These are phyloP conservation scores for Brasenia schreberi DNA, from an alignment of 164 flowering plant species.

Conservation along the genomic window DNA sequence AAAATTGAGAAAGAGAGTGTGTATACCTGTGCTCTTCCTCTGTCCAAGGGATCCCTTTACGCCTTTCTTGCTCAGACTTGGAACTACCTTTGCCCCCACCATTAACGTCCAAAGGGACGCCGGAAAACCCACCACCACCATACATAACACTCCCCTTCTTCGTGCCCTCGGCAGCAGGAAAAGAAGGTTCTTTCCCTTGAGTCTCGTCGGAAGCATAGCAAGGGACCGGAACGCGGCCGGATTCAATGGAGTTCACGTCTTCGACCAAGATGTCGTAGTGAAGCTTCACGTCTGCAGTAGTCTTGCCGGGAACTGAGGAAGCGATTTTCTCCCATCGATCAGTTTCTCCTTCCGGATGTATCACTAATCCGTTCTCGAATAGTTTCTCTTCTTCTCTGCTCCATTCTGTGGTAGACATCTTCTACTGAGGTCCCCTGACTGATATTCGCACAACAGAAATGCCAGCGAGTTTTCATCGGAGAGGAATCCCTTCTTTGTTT, in stretches of 20 bases:
- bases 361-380: constrained; percentile 68
- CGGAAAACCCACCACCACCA: constrained; percentile 8
- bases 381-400: constrained; percentile 69
- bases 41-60: constrained; percentile 90
- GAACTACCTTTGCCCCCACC: constrained; percentile 26
- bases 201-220: constrained; percentile 34
- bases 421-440: neutral
- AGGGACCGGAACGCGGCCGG: constrained; percentile 56
- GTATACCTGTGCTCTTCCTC: constrained; percentile 86
- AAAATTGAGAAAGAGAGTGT: neutral
- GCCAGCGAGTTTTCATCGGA: constrained; percentile 1
- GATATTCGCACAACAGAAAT: neutral
- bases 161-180: constrained; percentile 3
- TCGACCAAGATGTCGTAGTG: constrained; percentile 49
- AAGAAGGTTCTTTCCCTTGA: constrained; percentile 7
- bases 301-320: constrained; percentile 39
- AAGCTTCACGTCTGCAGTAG: constrained; percentile 35
- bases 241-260: constrained; percentile 60
- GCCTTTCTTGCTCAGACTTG: constrained; percentile 60
- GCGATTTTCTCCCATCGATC: constrained; percentile 50
- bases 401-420: constrained; percentile 23
- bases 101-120: constrained; percentile 15
- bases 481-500: neutral
- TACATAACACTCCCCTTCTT: constrained; percentile 14
- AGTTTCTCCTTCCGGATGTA: constrained; percentile 10